These are phyloP conservation scores for Mortierella sp. DNA, from an alignment of 371 early-diverging fungal species.

Conservation along the genomic window DNA sequence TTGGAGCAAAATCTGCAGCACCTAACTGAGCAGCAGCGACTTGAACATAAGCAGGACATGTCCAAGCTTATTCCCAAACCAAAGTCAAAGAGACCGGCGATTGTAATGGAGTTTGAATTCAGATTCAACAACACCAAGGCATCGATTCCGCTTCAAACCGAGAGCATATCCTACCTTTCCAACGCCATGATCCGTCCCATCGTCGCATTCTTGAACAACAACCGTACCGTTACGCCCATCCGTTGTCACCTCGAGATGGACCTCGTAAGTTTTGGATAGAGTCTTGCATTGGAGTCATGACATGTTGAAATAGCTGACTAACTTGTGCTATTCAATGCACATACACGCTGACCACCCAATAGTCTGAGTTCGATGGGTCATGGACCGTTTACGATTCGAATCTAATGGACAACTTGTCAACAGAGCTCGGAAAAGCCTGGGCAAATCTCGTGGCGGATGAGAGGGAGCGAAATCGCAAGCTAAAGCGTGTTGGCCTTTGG, in stretches of 20 bases:
- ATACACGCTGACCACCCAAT: neutral
- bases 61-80: slow-evolving; percentile 22
- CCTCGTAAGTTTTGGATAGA: slow-evolving; percentile 57
- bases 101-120: slow-evolving; percentile 76
- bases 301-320: neutral
- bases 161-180: slow-evolving; percentile 80
- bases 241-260: slow-evolving; percentile 81
- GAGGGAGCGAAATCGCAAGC: slow-evolving; percentile 81
- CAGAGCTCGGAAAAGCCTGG: slow-evolving; percentile 87
- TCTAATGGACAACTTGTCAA: slow-evolving; percentile 78
- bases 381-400: slow-evolving; percentile 92
- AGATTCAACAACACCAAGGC: slow-evolving; percentile 92
- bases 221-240: slow-evolving; percentile 87
- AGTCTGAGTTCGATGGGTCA: slow-evolving; percentile 91
- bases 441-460: slow-evolving; percentile 82
- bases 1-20: slow-evolving; percentile 26
- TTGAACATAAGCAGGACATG: slow-evolving; percentile 31
- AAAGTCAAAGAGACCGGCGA: slow-evolving; percentile 37
- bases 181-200: slow-evolving; percentile 91
- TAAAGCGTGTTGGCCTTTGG: slow-evolving; percentile 93
- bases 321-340: neutral
- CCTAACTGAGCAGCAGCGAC: slow-evolving; percentile 27
- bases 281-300: slow-evolving; percentile 1
- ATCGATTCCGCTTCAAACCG: slow-evolving; percentile 81
- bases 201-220: slow-evolving; percentile 94